Base-by-base conservation (phyloP, 768 basidiomycete genomes). In the Russula brevipes region DNA sequence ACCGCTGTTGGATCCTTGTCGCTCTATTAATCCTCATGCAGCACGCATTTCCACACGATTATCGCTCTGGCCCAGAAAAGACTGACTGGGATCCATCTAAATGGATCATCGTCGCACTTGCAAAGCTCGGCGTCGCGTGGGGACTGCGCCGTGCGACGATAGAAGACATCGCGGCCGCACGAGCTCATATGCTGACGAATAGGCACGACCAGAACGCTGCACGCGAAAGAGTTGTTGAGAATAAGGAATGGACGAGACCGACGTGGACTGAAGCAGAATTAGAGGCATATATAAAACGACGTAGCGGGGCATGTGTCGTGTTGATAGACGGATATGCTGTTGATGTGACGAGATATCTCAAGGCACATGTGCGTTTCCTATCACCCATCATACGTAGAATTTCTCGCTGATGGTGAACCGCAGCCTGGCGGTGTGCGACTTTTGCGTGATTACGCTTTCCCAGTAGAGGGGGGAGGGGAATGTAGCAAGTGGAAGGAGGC, bases 21-120 rank as follows among this genome's bases (percentile, higher is more conserved):
- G 38, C 61, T 12, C 54, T 62, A 61, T 31, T 60, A 19, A 60
- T 35, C 44, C n/a, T 16, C n/a, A 19, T 24, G 4, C 54, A 91
- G 82, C 88, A 91, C 72, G 80, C 88, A 0, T 91, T 90, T 69
- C 89, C 89, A 10, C 82, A 86, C 61, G 89, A 92, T 72, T 91
- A 84, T 73, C 82, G 88, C 31, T 87, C 88, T 19, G 87, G 84
- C 0, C 85, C 84, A 10, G 78, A 80, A 19, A 52, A 63, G 7
- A 72, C 76, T 31, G 87, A 87, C 66, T 92, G 88, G 88, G 89
- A 92, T 72, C 88, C 89, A 0, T 87, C 87, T 2, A 91, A 90
- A 75, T 91, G 88, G 89, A 79, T 85, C 47, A 90, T 91, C 46
- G 70, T 81, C 24, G 53, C 74, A 5, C 75, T 91, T 11, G 74